A percentile compares a stretch with the other conserved stretches of the same genome.
Conservation (phyloP, 2,329 filamentous ascomycete genomes). For the Ceratocystis colombiana region DNA sequence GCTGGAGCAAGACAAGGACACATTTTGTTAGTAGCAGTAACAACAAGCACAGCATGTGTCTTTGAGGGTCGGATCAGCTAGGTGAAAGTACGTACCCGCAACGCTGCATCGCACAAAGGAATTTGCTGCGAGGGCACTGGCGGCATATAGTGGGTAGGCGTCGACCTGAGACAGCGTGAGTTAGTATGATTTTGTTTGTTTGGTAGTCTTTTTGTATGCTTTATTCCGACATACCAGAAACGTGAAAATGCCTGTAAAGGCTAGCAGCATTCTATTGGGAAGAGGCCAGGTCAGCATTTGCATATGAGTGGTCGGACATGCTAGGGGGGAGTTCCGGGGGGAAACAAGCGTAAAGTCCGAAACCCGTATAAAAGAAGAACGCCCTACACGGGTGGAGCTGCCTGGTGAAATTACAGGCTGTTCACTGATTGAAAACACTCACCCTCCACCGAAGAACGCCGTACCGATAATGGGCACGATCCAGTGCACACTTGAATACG, state of each 20-base stretch:
- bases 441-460: constrained; percentile 60
- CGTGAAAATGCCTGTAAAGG: constrained; percentile 77
- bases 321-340: background rate
- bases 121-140: constrained; percentile 72
- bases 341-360: constrained; percentile 15
- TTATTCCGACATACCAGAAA: constrained; percentile 53
- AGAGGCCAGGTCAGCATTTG: constrained; percentile 25
- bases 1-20: constrained; percentile 37
- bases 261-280: constrained; percentile 54
- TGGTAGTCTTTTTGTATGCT: background rate
- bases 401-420: background rate
- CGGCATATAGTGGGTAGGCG: constrained; percentile 65
- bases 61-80: too few species aligned
- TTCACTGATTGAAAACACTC: constrained; percentile 34
- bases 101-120: constrained; percentile 69
- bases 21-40: constrained; percentile 19
- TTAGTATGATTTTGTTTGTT: constrained; percentile 15
- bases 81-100: constrained; percentile 43
- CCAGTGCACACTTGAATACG: constrained; percentile 64
- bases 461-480: constrained; percentile 66
- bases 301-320: background rate
- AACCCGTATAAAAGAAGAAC: background rate
- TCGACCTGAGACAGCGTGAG: constrained; percentile 44
- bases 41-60: constrained; percentile 20
- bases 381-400: too few species aligned